Evolutionary conservation across 1,284 basidiomycete genomes (phyloP), one percentile per base, ranked within the genome.

Genomic region (Pseudozyma sp.): DNA sequence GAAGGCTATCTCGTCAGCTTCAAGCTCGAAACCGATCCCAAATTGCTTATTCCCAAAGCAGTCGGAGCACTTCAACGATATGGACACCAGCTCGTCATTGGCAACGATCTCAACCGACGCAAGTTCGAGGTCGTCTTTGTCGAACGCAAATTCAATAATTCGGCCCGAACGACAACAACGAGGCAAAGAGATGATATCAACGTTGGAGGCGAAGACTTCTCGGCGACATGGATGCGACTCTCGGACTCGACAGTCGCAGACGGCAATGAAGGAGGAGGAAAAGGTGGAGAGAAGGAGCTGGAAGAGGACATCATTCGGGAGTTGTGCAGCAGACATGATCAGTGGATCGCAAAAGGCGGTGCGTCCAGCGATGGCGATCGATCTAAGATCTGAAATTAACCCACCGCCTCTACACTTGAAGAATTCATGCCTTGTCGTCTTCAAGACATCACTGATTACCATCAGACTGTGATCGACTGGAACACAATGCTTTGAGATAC

Each of bases 1-100:
- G 91, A 93, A 59, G 95, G 93, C 0, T 98, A 91, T 85, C 91
- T 97, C 47, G 94, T 99, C 50, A 95, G 93, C 1, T 99, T 99
- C 89, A 99, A 99, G 94, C 91, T 99, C 51, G 97, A 99, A 87
- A 99, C 97, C 4, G 96, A 99, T 79, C 87, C 87, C 16, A 54
- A 87, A 1, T 87, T 99, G 10, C 88, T 99, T 18, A 89, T 98
- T 55, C 95, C 96, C 31, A 99, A 99, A 87, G 92, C 96, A 0
- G 89, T 90, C 31, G 90, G 88, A 3, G 93, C 96, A 3, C 89
- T 99, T 34, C 91, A 94, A 70, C 90, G 95, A 21, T 99, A 99
- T 84, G 95, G 95, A 0, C 96, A 99, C 85, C 95, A 98, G 85
- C 91, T 97, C 31, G 97, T 99, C 52, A 94, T 99, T 77, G 96